Percentiles rank a stretch among this genome's conserved stretches.
Evolutionary conservation across 176 grass and related monocot genomes (phyloP).

Genomic region (Secale cereale): DNA sequence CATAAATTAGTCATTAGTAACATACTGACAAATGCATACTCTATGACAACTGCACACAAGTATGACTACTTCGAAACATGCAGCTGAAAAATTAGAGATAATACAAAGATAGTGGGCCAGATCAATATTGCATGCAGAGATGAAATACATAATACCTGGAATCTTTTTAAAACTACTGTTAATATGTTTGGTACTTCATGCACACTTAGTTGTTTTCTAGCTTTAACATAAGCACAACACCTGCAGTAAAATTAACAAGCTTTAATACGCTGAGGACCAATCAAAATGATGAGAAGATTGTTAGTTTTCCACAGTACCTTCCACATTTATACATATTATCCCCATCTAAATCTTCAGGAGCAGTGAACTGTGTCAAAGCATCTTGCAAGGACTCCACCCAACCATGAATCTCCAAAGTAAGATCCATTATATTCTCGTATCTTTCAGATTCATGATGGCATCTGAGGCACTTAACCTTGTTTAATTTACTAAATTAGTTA

Average conservation of each 20-base stretch:
- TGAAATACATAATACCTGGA: constrained; percentile 57
- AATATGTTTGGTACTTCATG: constrained; percentile 99
- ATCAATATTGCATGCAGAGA: constrained; percentile 6
- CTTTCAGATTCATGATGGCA: constrained; percentile 93
- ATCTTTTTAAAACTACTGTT: constrained; percentile 98
- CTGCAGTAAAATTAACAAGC: constrained; percentile 38
- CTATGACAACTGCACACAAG: not conserved
- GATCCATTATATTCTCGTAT: constrained; percentile 99
- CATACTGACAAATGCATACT: constrained; percentile 13
- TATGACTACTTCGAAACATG: constrained; percentile 10
- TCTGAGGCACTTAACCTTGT: constrained; percentile 95
- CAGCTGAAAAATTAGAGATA: not conserved
- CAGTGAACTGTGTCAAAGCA: constrained; percentile 96
- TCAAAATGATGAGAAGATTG: constrained; percentile 7
- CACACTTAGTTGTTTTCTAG: constrained; percentile 87
- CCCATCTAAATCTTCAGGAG: constrained; percentile 97
- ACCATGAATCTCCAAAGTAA: constrained; percentile 98
- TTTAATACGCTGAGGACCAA: constrained; percentile 17
- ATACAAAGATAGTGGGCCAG: constrained; percentile 18
- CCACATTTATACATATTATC: constrained; percentile 99
- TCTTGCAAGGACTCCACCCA: constrained; percentile 98
- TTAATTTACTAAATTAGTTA: constrained; percentile 45
- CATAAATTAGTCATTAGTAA: constrained; percentile 4
- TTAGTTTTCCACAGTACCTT: constrained; percentile 49
- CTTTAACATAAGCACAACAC: constrained; percentile 91